Base-by-base conservation (phyloP, 1,284 basidiomycete genomes). In the Phellopilus nigrolimitatus region DNA sequence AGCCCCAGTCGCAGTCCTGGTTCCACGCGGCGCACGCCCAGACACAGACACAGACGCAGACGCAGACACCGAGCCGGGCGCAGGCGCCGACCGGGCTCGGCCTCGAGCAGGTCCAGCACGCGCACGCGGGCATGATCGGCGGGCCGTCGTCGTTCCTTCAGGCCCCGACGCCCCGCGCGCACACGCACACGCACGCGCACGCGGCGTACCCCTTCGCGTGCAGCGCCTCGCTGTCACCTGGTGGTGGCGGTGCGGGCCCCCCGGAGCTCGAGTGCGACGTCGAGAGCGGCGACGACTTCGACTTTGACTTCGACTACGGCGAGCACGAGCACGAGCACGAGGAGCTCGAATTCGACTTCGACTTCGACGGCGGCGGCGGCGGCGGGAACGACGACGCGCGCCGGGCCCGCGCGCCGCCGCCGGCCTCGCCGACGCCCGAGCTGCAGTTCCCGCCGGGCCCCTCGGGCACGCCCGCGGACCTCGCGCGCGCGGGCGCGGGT, bases 401-500 rank as follows among this genome's bases (percentile, higher is more conserved):
- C 22, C 19, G 9, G 8, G 25, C 39, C 40, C 27, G 30, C 25
- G 21, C 39, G 48, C 9, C 36, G 8, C 25, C 30, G 5, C 33
- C 31, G 21, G 41, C 28, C 0, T 54, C 53, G 13, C 53, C 53
- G 17, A 46, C 40, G 12, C 47, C 53, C 19, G 53, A 54, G 37
- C 42, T 54, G 13, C 53, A 54, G 30, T 54, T 39, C 36, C 53
- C 52, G 8, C 48, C 30, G 28, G 41, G 43, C 8, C 25, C 44
- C 22, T 54, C 53, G 19, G 53, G 53, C 25, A 54, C 53, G 22
- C 47, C 53, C 2, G 33, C 47, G 22, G 53, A 50, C 36, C 19
- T 54, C 19, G 15, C 45, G 30, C 53, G 47, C 31, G 15, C 44
- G 15, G 40, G n/a, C 2, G 33, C 47, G 22, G 53, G 45, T 38